Base-by-base conservation (phyloP, 768 basidiomycete species). In the Suillus subalutaceus region DNA sequence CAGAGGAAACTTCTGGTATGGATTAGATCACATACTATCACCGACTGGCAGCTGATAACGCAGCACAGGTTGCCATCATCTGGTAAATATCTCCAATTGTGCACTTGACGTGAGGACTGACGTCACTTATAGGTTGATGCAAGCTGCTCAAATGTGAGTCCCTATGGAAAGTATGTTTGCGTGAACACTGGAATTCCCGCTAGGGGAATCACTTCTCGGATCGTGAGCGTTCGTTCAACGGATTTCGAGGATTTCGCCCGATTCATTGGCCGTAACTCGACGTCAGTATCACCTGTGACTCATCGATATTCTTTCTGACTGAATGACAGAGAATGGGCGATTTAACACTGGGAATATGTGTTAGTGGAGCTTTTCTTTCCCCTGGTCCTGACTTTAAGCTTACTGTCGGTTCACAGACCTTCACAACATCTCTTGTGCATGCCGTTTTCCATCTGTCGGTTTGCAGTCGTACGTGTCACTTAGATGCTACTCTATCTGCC, bases 81-180 rank as follows among this genome's bases (percentile, higher is more conserved):
- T 60, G 58, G 58, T 60, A 30, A 30, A 30, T 60, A 12, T 12
- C 58, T 20, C 10, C 26, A 41, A 20, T 23, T 0, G 5, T 20
- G 12, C 58, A 41, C 10, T 12, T 41, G 15, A 23, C n/a, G n/a
- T 23, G 32, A 58, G 8, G 37, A 40, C 58, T 60, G 18, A 60
- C 40, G 3, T 43, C 6, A 18, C 6, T 60, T 30, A 20, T 5
- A 60, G 58, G 58, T 20, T 41, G 18, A 30, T 60, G 26, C 58
- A 60, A 43, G 58, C 40, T 43, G 26, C 58, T 60, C 40, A 60
- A 15, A 60, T 60, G 58, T 60, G 58, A 60, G 40, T 12, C 26
- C 26, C 0, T 30, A 12, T 43, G 13, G 10, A 41, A 41, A 30
- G 18, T 4, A 6, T 20, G 40, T 18, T 18, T 30, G 40, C 10